Conservation (phyloP, 2,329 filamentous ascomycete species). For the Beauveria asiatica region DNA sequence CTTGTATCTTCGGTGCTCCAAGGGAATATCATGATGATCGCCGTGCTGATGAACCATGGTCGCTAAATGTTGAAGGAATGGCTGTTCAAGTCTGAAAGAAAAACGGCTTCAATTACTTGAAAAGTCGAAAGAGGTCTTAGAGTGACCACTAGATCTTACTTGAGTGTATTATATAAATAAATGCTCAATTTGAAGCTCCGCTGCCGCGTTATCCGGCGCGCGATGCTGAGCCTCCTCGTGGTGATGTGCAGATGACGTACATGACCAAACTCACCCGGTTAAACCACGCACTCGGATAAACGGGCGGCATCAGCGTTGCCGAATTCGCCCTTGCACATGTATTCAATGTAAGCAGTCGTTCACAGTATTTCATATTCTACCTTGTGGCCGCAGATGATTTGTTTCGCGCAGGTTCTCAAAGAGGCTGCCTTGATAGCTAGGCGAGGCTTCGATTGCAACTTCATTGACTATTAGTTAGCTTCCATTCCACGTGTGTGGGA, state of each 20-base stretch:
- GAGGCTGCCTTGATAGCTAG: no score
- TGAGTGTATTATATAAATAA: not conserved
- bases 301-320: not conserved
- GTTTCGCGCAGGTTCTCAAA: not conserved
- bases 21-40: slow-evolving; percentile 43
- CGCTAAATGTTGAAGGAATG: not conserved
- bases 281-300: not conserved
- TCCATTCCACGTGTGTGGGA: not conserved
- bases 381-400: no score
- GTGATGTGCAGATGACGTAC: slow-evolving; percentile 3
- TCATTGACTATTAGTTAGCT: no score
- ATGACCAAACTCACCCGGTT: not conserved
- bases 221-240: not conserved
- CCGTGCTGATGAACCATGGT: slow-evolving; percentile 43
- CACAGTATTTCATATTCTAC: no score
- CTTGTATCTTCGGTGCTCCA: slow-evolving; percentile 37
- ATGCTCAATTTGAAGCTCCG: not conserved
- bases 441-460: no score
- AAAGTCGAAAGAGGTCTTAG: not conserved
- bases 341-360: no score
- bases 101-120: not conserved
- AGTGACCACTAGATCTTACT: not conserved
- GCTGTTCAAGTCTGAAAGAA: no score
- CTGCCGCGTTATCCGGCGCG: slow-evolving; percentile 1
- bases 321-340: not conserved